Evolutionary conservation across 805 yeast species (phyloP).

Genomic region (Candida schatavii): DNA sequence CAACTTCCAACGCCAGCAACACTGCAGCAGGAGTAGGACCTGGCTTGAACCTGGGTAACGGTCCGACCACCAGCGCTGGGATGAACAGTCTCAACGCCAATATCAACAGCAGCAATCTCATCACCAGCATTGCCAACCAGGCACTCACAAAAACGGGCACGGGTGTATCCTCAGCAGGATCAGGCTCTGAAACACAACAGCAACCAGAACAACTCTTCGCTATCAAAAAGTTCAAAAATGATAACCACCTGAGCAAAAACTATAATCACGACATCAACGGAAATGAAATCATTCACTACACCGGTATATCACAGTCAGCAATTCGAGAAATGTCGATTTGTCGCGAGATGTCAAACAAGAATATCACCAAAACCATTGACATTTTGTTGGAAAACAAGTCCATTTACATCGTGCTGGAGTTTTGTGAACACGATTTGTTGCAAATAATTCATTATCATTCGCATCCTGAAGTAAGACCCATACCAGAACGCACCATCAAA

Average conservation of each 20-base stretch:
- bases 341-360: slow-evolving; percentile 76
- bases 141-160: neutral
- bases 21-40: too few species aligned
- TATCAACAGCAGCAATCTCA: neutral
- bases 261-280: slow-evolving; percentile 54
- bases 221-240: slow-evolving; percentile 93
- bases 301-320: slow-evolving; percentile 95
- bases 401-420: slow-evolving; percentile 93
- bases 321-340: slow-evolving; percentile 95
- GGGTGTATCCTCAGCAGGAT: neutral
- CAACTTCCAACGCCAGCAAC: too few species aligned
- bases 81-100: neutral
- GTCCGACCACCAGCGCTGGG: neutral
- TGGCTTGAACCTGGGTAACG: too few species aligned
- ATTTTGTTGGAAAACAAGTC: slow-evolving; percentile 83
- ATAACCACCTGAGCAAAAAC: slow-evolving; percentile 41
- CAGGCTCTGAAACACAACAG: neutral
- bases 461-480: slow-evolving; percentile 77
- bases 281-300: slow-evolving; percentile 82
- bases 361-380: slow-evolving; percentile 77
- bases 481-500: slow-evolving; percentile 76
- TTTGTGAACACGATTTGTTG: slow-evolving; percentile 90
- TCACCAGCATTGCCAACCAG: neutral
- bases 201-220: slow-evolving; percentile 53
- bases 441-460: slow-evolving; percentile 94